Base-by-base conservation (phyloP, 495 filamentous ascomycete species). In the Neurospora sp. region DNA sequence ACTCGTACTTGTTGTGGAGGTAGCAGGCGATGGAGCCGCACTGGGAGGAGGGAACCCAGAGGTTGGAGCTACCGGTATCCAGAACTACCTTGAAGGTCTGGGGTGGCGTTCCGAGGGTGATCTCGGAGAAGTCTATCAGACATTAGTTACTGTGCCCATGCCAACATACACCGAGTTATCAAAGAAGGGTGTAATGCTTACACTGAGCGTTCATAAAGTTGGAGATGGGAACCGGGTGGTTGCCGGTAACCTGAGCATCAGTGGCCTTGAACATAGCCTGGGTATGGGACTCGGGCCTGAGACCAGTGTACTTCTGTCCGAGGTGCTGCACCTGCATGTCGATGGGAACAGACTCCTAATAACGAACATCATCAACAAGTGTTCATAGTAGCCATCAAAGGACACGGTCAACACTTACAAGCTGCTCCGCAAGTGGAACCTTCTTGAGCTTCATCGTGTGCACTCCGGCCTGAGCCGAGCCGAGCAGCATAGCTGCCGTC, bases 121-220 rank as follows among this genome's bases (percentile, higher is more conserved):
- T 97, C 79, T 97, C 93, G 73, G 96, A 97, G 90, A 96, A 99
- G 86, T 99, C 94, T 98, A 78, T 17, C 9, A 17, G 34, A 39
- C 34, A 70, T 75, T 39, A 75, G 69, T 21, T 43, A 72, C 59
- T 19, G 42, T 31, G 38, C 7, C 34, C 69, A 37, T 9, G n/a
- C 21, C 36, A 71, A 39, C 21, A 19, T 36, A 24, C 4, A 21
- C 11, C 45, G 54, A 31, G 21, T 11, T 2, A 28, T 11, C 19
- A 39, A 3, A 3, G 9, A 8, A 39, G 69, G 43, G 24, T 28
- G 10, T 8, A 21, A 69, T 73, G 82, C 93, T 77, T 90, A 97
- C 95, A 99, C 84, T 99, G 96, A 72, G 96, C 96, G 78, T 99
- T 99, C 84, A 99, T 85, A 86, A 98, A 99, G 87, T 99, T 99